A percentile compares a stretch with the other conserved stretches of the same genome.
phyloP scores from a whole-genome alignment of 139 green algal species.

The Marvania coccoides region DNA sequence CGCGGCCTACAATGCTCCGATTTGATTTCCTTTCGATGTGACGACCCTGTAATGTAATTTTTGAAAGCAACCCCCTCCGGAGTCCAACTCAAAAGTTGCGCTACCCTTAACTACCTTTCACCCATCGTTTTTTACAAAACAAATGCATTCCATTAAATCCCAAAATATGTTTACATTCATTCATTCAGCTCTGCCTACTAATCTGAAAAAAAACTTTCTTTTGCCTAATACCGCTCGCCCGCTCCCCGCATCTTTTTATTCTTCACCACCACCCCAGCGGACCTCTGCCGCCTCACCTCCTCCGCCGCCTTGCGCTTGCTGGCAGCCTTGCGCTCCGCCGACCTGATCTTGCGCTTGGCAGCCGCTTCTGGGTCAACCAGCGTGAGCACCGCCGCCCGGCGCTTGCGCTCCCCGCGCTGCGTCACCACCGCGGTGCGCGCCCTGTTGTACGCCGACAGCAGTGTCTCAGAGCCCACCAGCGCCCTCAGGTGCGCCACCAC shows the following conservation, averaged over 20 bases:
- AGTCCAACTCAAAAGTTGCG: too few species aligned
- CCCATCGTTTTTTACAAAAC: too few species aligned
- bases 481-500: constrained; percentile 63
- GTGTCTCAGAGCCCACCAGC: constrained; percentile 53
- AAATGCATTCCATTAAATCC: too few species aligned
- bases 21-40: too few species aligned
- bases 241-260: constrained; percentile 20
- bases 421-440: constrained; percentile 42
- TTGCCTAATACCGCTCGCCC: too few species aligned
- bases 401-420: constrained; percentile 37
- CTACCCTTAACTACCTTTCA: too few species aligned
- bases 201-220: too few species aligned
- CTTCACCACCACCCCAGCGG: constrained; percentile 32
- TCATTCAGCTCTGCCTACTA: too few species aligned
- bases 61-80: too few species aligned
- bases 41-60: too few species aligned
- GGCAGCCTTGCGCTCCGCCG: constrained; percentile 40
- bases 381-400: constrained; percentile 34
- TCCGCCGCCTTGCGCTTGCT: constrained; percentile 67
- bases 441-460: constrained; percentile 57
- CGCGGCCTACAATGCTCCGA: too few species aligned
- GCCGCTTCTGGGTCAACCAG: constrained; percentile 73
- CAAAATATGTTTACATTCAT: too few species aligned
- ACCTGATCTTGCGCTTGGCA: constrained; percentile 39
- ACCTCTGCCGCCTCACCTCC: constrained; percentile 43